Evolutionary conservation across 2,329 filamentous ascomycete species (phyloP), one percentile per base, ranked within the genome.

Genomic region (Paraconiothyrium brasiliense): DNA sequence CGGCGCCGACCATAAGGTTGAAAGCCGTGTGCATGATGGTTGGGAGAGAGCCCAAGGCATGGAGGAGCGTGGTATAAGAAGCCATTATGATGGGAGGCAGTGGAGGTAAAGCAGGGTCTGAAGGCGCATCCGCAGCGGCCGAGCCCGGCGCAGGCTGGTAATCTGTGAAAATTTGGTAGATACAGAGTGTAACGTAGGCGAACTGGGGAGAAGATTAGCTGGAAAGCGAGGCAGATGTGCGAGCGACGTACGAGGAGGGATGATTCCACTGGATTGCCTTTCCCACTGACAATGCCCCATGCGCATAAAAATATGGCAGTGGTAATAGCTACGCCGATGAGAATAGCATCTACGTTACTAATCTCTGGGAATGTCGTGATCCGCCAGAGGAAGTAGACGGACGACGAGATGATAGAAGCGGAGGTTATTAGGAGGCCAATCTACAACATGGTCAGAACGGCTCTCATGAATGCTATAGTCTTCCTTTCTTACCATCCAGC

Each of bases 91-190:
- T 93, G 0, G 95, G 95, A 14, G 95, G 95, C 47, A 99, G 85
- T n/a, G 95, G 95, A 43, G 95, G 95, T 64, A 98, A 95, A 30
- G 97, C 94, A n/a, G 92, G 89, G 62, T 96, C 91, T 14, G 86
- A 75, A 14, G 85, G 81, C 16, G 81, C 80, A 50, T 85, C 85
- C 4, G 84, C 79, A 16, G 78, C 77, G 35, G 85, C 82, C 32
- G 86, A 75, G 41, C 71, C 83, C 14, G 79, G 88, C 4, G 92
- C 94, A 3, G 95, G 93, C 69, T 94, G 88, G 80, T 98, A 98
- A 80, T 99, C 95, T 72, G 95, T 99, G 79, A 98, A 98, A 78
- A 98, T 98, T 79, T 99, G 95, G 82, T 98, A 99, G 75, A 98
- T 92, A 83, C 94, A 98, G 65, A 99, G 89, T n/a, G 97, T 95